Conservation (phyloP, 148 eudicot species). For the Pharnaceum exiguum region DNA sequence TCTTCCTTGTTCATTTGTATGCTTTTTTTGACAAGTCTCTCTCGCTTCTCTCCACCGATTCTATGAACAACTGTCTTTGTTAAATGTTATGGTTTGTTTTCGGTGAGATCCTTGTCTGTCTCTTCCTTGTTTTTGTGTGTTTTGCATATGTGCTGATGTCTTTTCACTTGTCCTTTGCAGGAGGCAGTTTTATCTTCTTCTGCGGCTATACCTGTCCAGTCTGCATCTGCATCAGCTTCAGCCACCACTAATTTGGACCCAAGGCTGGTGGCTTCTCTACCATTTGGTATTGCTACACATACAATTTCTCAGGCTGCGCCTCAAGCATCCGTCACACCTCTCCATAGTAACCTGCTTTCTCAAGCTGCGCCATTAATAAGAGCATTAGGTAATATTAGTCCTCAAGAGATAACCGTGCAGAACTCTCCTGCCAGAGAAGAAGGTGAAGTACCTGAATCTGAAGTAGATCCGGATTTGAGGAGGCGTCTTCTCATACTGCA, state of each 20-base stretch:
- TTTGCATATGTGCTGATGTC: neutral
- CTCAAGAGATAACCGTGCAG: conserved; percentile 56
- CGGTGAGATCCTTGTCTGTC: neutral
- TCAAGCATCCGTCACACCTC: too few relatives aligned
- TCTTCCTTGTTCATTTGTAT: too few relatives aligned
- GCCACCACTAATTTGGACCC: conserved; percentile 49
- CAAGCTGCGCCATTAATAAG: conserved; percentile 48
- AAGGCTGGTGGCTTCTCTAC: conserved; percentile 46
- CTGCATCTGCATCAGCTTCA: conserved; percentile 38
- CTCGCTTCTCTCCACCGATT: neutral
- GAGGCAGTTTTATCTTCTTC: conserved; percentile 61
- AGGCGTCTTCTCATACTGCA: conserved; percentile 92
- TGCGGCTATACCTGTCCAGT: conserved; percentile 28
- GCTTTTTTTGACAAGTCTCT: conserved; percentile 16
- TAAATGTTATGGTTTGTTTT: too few relatives aligned
- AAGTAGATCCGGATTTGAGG: conserved; percentile 98
- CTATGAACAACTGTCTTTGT: neutral
- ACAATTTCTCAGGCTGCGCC: too few relatives aligned
- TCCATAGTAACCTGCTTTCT: conserved; percentile 41
- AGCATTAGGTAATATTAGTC: conserved; percentile 48
- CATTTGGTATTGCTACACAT: conserved; percentile 36
- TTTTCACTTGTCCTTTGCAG: conserved; percentile 36
- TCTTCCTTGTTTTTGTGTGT: neutral
- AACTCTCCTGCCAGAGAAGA: conserved; percentile 96
- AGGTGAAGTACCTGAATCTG: conserved; percentile 98